Conservation (phyloP, 495 filamentous ascomycete genomes). For the Penicillium taxi region DNA sequence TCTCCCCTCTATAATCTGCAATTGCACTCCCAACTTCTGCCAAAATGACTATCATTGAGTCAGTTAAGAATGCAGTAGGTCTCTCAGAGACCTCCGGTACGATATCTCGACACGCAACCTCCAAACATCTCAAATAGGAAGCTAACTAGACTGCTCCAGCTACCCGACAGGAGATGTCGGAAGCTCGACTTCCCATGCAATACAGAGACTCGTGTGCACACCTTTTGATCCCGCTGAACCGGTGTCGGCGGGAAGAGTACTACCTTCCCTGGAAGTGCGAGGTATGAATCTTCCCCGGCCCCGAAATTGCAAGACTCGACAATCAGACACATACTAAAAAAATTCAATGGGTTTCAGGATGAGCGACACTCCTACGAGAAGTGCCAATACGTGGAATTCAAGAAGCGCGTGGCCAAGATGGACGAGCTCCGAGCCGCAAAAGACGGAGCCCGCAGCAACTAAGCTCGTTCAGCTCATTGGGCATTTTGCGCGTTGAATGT, state of each 20-base stretch:
- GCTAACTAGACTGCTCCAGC: slow-evolving; percentile 40
- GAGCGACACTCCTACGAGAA: slow-evolving; percentile 98
- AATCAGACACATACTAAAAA: background rate
- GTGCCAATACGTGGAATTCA: slow-evolving; percentile 98
- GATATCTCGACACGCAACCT: slow-evolving; percentile 21
- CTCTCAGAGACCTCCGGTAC: slow-evolving; percentile 37
- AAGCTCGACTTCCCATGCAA: slow-evolving; percentile 75
- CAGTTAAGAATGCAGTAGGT: slow-evolving; percentile 49
- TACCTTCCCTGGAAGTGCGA: slow-evolving; percentile 97
- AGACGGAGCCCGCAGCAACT: slow-evolving; percentile 84
- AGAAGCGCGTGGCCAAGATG: slow-evolving; percentile 98
- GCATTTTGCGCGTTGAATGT: slow-evolving; percentile 6
- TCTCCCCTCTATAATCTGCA: too few species aligned
- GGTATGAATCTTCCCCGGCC: slow-evolving; percentile 47
- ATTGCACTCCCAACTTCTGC: slow-evolving; percentile 8
- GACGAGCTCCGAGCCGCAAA: slow-evolving; percentile 85
- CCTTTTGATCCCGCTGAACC: slow-evolving; percentile 89
- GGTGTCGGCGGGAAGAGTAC: slow-evolving; percentile 83
- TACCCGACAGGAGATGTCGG: slow-evolving; percentile 84
- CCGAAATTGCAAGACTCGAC: background rate
- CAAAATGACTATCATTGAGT: slow-evolving; percentile 45
- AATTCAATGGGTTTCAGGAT: slow-evolving; percentile 44
- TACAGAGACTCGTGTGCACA: slow-evolving; percentile 94
- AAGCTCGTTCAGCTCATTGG: slow-evolving; percentile 21
- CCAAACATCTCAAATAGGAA: slow-evolving; percentile 11